Evolutionary conservation across 305 asterid genomes (phyloP).

Genomic region (Fraxinus sp.): DNA sequence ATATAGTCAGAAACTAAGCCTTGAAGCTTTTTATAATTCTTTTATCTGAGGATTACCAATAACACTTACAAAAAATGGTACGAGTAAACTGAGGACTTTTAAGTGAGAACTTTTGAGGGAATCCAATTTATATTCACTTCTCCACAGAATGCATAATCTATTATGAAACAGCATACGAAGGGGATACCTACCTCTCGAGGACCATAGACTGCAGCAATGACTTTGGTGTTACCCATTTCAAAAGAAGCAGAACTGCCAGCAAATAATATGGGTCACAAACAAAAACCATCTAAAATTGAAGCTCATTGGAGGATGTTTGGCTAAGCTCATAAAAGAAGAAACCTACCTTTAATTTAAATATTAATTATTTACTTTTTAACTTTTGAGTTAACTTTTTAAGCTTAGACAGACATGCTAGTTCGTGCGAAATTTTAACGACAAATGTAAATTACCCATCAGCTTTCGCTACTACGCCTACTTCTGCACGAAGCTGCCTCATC

Average conservation of each 20-base stretch:
- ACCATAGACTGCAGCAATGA: slow-evolving; percentile 95
- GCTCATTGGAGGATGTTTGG: background rate
- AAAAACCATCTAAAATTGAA: background rate
- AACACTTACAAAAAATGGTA: background rate
- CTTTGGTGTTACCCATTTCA: slow-evolving; percentile 98
- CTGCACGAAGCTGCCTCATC: slow-evolving; percentile 96
- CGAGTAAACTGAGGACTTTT: background rate
- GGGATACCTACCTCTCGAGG: slow-evolving; percentile 78
- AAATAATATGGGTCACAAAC: background rate
- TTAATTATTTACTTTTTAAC: background rate
- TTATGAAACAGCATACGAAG: background rate
- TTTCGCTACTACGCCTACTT: slow-evolving; percentile 78
- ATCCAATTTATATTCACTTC: background rate
- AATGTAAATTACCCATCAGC: slow-evolving; percentile 73
- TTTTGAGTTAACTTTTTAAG: background rate
- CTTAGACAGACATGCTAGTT: background rate
- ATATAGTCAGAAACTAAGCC: background rate
- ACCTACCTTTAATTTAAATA: background rate
- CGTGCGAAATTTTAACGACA: background rate
- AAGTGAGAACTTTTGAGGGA: background rate
- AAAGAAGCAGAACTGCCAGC: slow-evolving; percentile 85
- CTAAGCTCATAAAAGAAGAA: background rate
- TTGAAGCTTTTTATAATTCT: background rate
- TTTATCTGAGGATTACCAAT: background rate
- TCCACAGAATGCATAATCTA: background rate